Evolutionary conservation across 805 yeast genomes (phyloP), one percentile per base, ranked within the genome.

Genomic region (Zygosaccharomyces pseudorouxii): DNA sequence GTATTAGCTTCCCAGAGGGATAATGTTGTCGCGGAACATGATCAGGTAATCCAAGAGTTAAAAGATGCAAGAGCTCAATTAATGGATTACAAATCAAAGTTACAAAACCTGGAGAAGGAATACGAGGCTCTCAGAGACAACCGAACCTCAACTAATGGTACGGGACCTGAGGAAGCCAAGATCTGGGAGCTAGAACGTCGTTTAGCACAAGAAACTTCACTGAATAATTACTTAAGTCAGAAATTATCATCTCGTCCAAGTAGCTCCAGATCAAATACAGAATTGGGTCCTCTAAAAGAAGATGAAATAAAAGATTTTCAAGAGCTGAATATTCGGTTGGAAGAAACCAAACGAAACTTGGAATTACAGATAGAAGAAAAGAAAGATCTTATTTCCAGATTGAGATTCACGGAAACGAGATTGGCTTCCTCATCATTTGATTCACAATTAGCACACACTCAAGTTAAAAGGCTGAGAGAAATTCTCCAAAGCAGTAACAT

Each of bases 361-460:
- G 69, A 78, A 38, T 75, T 71, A 31, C 82, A 79, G 56, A 56
- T 66, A 8, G 68, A 68, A 27, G 72, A 68, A 18, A 71, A 70
- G 40, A 62, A 71, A 57, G 63, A 76, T 66, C 62, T 83, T 38
- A 68, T 72, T 20, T 80, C 84, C 39, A 88, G 84, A 50, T 58
- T 83, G 45, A 73, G 75, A 28, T 68, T 84, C 55, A 64, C 86
- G 11, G 84, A 82, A 54, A 77, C 82, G 1, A 74, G 86, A 55
- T 62, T 81, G n/a, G 82, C 84, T 2, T 73, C 83, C n/a, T 83
- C 81, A 43, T 73, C 82, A 5, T 78, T 78, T 52, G 84, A 80
- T 47, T 78, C 75, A 50, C 80, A 77, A 57, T 77, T 68, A 44
- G 59, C 73, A 52, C 71, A 67, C 39, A 73, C 76, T 10, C 74